Base-by-base conservation (phyloP, 1,139 yeast genomes). In the Wickerhamiella pararugosa region DNA sequence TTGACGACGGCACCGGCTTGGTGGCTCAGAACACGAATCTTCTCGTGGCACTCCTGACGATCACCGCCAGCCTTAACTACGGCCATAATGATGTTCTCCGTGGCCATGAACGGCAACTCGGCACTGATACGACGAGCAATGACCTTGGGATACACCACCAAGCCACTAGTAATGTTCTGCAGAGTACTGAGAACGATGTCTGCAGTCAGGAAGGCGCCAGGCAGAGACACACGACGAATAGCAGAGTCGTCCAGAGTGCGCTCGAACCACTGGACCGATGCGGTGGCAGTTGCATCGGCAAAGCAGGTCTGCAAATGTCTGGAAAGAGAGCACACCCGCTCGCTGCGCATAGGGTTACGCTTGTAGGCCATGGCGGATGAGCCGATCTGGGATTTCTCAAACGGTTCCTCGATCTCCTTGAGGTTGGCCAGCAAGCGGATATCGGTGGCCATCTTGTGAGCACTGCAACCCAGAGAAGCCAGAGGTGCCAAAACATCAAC, bases 321-420 rank as follows among this genome's bases (percentile, higher is more conserved):
- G 27, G 97, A 76, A 53, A 92, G 73, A 26, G 98, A 90, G 67
- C 99, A 90, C 47, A 90, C 97, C 63, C 99, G 79, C 69, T 90
- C 99, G 60, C 92, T 80, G 70, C 99, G 80, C 99, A 90, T 90
- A 63, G 99, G 99, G 70, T 90, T 90, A 69, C 99, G 82, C 75
- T 90, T 90, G 71, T 90, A 90, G 28, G 99, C 99, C 99, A 90
- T 90, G 35, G 98, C 98, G 46, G 87, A 75, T 21, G 97, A 87
- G 34, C 99, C 99, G 60, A 90, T 90, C 70, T 90, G 99, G 25
- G 90, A 77, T 66, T 83, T 84, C 69, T 90, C 98, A 61, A 90
- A 92, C 28, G 99, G 99, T 64, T 90, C 99, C 68, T 92, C 98
- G 52, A 90, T 67, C 68, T 90, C 98, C 68, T 90, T 90, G 69